phyloP scores from a whole-genome alignment of 768 basidiomycete genomes.

The Trametes sanguinea region DNA sequence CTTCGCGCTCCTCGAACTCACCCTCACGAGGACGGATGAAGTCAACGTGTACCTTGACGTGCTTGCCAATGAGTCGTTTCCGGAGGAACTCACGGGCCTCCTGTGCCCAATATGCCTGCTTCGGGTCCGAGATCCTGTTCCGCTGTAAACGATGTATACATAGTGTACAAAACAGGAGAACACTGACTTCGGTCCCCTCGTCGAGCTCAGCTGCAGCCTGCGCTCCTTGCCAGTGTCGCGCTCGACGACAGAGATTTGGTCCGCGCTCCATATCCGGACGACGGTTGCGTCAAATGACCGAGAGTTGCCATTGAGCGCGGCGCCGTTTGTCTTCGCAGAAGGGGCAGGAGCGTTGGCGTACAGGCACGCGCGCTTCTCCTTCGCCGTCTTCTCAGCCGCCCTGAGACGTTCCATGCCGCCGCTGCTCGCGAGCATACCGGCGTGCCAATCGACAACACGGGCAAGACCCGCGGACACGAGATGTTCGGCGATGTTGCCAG shows the following conservation, averaged over 20 bases:
- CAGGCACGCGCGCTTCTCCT: conserved; percentile 69
- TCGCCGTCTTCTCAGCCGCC: conserved; percentile 78
- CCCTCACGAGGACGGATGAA: conserved; percentile 91
- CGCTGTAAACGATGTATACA: conserved; percentile 24
- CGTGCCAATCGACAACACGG: conserved; percentile 96
- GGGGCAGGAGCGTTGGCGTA: conserved; percentile 60
- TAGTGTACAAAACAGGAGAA: background rate
- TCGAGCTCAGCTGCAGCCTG: conserved; percentile 85
- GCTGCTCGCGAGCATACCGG: conserved; percentile 82
- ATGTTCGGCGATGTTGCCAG: conserved; percentile 92
- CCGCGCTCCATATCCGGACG: conserved; percentile 87
- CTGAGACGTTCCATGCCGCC: conserved; percentile 90
- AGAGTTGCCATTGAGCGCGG: conserved; percentile 43
- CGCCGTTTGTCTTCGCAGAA: conserved; percentile 49
- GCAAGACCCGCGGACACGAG: conserved; percentile 84
- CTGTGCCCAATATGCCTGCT: conserved; percentile 83
- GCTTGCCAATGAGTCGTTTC: conserved; percentile 89
- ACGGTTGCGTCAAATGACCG: conserved; percentile 81
- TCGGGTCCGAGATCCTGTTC: conserved; percentile 78
- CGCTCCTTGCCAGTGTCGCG: conserved; percentile 76
- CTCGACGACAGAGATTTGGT: conserved; percentile 81
- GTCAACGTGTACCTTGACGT: conserved; percentile 81
- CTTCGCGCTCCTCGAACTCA: conserved; percentile 92
- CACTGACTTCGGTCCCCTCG: conserved; percentile 76
- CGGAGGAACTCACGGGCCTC: conserved; percentile 94